Evolutionary conservation across 2,329 filamentous ascomycete species (phyloP).

Genomic region (Cladosporium sp.): DNA sequence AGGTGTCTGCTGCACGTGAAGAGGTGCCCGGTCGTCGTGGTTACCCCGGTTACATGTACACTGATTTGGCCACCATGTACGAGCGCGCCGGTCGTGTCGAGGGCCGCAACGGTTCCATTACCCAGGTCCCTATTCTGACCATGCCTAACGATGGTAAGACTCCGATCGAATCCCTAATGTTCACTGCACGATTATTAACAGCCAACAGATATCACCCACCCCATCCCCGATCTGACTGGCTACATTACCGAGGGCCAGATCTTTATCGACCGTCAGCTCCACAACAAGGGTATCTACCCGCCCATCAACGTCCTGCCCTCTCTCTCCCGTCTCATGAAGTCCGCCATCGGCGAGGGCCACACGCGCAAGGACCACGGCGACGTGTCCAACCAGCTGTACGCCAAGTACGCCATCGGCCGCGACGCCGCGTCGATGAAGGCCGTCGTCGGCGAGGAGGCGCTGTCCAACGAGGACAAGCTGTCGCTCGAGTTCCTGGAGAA

Average conservation of each 20-base stretch:
- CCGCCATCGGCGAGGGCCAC: slow-evolving; percentile 94
- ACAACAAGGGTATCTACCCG: slow-evolving; percentile 97
- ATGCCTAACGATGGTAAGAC: slow-evolving; percentile 95
- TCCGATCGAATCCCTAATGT: not conserved
- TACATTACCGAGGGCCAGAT: slow-evolving; percentile 99
- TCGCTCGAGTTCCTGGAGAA: slow-evolving; percentile 98
- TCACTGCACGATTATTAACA: not conserved
- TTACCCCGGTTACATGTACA: slow-evolving; percentile 99
- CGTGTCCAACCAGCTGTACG: slow-evolving; percentile 98
- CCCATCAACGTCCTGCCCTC: slow-evolving; percentile 98
- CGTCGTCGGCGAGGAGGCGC: slow-evolving; percentile 94
- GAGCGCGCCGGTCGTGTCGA: slow-evolving; percentile 96
- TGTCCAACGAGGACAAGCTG: slow-evolving; percentile 93
- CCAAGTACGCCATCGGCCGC: slow-evolving; percentile 98
- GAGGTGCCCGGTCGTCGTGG: slow-evolving; percentile 98
- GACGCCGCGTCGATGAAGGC: slow-evolving; percentile 99
- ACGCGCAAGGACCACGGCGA: slow-evolving; percentile 96
- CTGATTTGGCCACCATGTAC: slow-evolving; percentile 99
- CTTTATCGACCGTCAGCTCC: slow-evolving; percentile 85
- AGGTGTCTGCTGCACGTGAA: slow-evolving; percentile 95
- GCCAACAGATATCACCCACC: slow-evolving; percentile 79
- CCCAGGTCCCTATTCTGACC: slow-evolving; percentile 96
- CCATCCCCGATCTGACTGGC: slow-evolving; percentile 95
- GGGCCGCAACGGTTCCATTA: slow-evolving; percentile 96
- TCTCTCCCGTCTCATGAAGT: slow-evolving; percentile 99